Evolutionary conservation across 2,329 filamentous ascomycete genomes (phyloP).

Genomic region (Lecanicillium sp.): DNA sequence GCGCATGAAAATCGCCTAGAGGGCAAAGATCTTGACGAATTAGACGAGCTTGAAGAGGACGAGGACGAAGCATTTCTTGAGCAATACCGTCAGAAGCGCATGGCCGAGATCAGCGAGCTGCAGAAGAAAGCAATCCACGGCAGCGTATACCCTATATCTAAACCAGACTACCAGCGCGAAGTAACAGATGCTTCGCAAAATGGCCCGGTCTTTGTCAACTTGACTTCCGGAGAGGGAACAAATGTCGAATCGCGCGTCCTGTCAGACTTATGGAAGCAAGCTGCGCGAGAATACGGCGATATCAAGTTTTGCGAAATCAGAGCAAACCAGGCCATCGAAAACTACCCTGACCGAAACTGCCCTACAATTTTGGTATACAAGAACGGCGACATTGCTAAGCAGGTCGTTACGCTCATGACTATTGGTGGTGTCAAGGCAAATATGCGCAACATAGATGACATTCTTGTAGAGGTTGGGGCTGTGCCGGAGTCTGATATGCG

Average conservation of each 20-base stretch:
- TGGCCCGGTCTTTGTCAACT: conserved; percentile 63
- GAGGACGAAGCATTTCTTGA: conserved; percentile 92
- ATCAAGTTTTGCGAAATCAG: conserved; percentile 97
- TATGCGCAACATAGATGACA: conserved; percentile 67
- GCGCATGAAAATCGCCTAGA: conserved; percentile 90
- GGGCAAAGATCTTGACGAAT: conserved; percentile 88
- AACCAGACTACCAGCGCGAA: conserved; percentile 84
- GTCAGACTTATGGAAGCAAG: conserved; percentile 75
- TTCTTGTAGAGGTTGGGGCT: conserved; percentile 77
- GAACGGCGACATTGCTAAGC: conserved; percentile 84
- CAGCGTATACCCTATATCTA: conserved; percentile 86
- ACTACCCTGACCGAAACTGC: conserved; percentile 90
- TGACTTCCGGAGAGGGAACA: conserved; percentile 68
- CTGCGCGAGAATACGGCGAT: conserved; percentile 80
- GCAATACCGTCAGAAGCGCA: conserved; percentile 76
- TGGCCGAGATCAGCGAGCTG: conserved; percentile 71
- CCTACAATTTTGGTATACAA: conserved; percentile 90
- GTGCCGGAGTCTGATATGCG: conserved; percentile 72
- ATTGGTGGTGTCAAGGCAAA: conserved; percentile 64
- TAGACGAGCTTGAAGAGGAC: conserved; percentile 88
- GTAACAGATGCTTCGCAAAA: conserved; percentile 84
- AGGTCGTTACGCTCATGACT: conserved; percentile 81
- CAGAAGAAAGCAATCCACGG: conserved; percentile 75
- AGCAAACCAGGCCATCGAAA: conserved; percentile 88
- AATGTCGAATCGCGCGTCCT: conserved; percentile 82